Evolutionary conservation across 306 rosid species (phyloP).

Genomic region (Cucumis sativus): DNA sequence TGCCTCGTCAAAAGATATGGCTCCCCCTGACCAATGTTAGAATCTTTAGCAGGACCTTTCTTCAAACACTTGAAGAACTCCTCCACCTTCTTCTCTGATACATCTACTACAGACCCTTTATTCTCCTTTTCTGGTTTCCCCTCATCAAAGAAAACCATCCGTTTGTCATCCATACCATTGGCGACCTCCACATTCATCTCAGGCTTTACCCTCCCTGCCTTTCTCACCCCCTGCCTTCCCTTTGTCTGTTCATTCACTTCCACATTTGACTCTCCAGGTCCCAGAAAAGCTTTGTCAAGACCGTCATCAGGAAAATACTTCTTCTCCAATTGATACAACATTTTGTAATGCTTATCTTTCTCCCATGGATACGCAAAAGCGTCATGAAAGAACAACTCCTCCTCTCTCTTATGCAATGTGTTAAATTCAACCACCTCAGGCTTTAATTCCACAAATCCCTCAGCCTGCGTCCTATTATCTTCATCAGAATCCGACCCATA

Average conservation of each 20-base stretch:
- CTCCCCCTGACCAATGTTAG: constrained; percentile 25
- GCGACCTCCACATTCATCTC: constrained; percentile 16
- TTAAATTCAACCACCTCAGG: constrained; percentile 76
- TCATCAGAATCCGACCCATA: constrained; percentile 72
- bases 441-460: constrained; percentile 53
- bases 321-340: constrained; percentile 89
- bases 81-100: constrained; percentile 64
- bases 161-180: constrained; percentile 20
- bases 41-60: constrained; percentile 41
- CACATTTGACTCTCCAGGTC: constrained; percentile 47
- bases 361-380: constrained; percentile 82
- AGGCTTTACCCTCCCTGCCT: constrained; percentile 8
- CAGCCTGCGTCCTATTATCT: constrained; percentile 27
- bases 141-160: constrained; percentile 59
- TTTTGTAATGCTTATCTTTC: constrained; percentile 80
- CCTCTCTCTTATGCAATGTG: constrained; percentile 62
- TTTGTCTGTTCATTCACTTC: constrained; percentile 7
- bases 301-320: constrained; percentile 74
- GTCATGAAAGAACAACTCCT: constrained; percentile 68
- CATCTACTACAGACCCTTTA: constrained; percentile 15
- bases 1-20: constrained; percentile 66
- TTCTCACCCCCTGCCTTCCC: constrained; percentile 22
- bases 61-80: constrained; percentile 80
- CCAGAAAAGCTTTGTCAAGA: constrained; percentile 76
- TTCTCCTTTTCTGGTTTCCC: constrained; percentile 9